These are phyloP conservation scores for Wickerhamiella australiensis DNA, from an alignment of 805 yeast genomes.

Conservation along the genomic window DNA sequence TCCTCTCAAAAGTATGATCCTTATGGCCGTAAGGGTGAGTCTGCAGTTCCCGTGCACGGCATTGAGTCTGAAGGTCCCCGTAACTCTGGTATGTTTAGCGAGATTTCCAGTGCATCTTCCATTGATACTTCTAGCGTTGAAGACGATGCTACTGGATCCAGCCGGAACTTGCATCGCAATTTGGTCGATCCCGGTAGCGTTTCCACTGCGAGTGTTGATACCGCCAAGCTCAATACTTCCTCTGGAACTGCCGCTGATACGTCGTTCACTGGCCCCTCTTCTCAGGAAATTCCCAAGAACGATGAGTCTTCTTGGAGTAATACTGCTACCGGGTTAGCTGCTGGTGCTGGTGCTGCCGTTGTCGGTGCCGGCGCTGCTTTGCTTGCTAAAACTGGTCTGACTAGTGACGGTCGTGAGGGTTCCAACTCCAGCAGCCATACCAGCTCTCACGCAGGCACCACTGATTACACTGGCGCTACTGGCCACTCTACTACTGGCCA, in stretches of 20 bases:
- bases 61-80: background rate
- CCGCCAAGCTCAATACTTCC: background rate
- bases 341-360: conserved; percentile 8
- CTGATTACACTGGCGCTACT: background rate
- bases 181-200: background rate
- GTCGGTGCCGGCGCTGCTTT: background rate
- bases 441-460: background rate
- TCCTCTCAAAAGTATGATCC: background rate
- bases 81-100: conserved; percentile 3
- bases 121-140: conserved; percentile 3
- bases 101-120: conserved; percentile 4
- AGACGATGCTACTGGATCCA: background rate
- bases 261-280: conserved; percentile 9
- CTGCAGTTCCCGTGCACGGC: background rate
- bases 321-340: background rate
- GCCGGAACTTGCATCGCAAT: background rate
- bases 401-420: background rate
- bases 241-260: conserved; percentile 1
- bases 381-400: background rate
- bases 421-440: background rate
- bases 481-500: no score
- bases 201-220: background rate
- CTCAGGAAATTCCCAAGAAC: conserved; percentile 1
- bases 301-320: background rate
- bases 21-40: background rate